Conservation (phyloP, 768 basidiomycete species). For the Paxillus involutus region DNA sequence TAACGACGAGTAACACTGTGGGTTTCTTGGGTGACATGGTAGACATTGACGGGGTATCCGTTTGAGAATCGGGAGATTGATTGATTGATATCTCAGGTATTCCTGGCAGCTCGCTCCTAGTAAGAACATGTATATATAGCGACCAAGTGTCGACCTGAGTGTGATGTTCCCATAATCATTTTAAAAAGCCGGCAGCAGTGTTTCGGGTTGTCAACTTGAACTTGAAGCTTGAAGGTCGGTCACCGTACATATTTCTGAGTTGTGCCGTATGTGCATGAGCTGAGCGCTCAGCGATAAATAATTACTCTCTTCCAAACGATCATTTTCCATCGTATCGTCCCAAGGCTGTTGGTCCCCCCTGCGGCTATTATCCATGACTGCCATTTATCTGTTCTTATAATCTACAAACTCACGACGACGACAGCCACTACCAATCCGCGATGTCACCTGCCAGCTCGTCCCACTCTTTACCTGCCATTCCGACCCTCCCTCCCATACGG, state of each 20-base stretch:
- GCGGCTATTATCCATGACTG: slow-evolving; percentile 13
- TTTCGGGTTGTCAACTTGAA: too few species aligned
- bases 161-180: slow-evolving; percentile 21
- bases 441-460: slow-evolving; percentile 21
- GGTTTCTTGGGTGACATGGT: slow-evolving; percentile 13
- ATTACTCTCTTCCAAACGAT: background rate
- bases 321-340: background rate
- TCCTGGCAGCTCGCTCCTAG: too few species aligned
- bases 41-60: background rate
- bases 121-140: too few species aligned
- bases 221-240: background rate
- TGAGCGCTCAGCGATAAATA: background rate
- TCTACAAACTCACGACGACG: background rate
- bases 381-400: slow-evolving; percentile 8
- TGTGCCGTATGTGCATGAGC: too few species aligned
- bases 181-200: slow-evolving; percentile 7
- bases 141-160: background rate
- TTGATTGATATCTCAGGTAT: too few species aligned
- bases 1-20: slow-evolving; percentile 45
- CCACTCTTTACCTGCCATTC: slow-evolving; percentile 36
- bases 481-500: slow-evolving; percentile 44
- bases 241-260: background rate
- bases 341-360: slow-evolving; percentile 4
- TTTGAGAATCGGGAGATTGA: too few species aligned
- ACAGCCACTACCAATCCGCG: slow-evolving; percentile 3